Percentiles rank a stretch among this genome's conserved stretches.
These are phyloP conservation scores for Hibiscus trionum DNA, from an alignment of 345 rosid species.

Conservation along the genomic window DNA sequence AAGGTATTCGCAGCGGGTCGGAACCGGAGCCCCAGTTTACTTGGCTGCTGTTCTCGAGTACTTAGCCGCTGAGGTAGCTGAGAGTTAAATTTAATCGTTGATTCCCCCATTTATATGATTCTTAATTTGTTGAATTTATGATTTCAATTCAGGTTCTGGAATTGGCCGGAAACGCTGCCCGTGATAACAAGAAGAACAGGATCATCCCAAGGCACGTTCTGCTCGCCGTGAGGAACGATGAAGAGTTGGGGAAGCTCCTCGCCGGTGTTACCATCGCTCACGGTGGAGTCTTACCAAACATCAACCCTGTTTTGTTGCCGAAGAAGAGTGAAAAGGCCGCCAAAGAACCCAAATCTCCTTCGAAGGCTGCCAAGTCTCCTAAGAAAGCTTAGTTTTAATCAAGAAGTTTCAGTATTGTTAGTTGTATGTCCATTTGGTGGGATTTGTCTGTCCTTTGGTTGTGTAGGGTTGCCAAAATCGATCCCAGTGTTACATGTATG, in stretches of 20 bases:
- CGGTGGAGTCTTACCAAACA: conserved; percentile 66
- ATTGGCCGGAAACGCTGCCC: conserved; percentile 66
- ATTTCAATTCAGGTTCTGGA: conserved; percentile 40
- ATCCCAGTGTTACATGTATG: not conserved
- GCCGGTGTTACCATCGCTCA: conserved; percentile 64
- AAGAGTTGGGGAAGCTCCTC: conserved; percentile 56
- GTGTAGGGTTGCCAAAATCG: too few species aligned
- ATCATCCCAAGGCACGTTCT: conserved; percentile 59
- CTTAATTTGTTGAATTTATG: not conserved
- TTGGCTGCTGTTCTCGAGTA: conserved; percentile 81
- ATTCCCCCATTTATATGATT: not conserved
- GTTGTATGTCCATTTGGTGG: too few species aligned
- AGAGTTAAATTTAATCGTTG: not conserved
- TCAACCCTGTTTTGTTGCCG: conserved; percentile 60
- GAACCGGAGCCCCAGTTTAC: conserved; percentile 73
- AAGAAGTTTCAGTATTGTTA: not conserved
- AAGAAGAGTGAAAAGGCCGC: conserved; percentile 42
- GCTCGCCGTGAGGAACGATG: conserved; percentile 64
- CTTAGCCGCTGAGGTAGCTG: conserved; percentile 65
- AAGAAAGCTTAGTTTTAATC: conserved; percentile 36
- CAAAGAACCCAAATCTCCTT: conserved; percentile 51
- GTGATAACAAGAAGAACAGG: conserved; percentile 72
- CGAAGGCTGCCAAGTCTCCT: conserved; percentile 61
- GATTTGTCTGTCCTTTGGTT: too few species aligned
- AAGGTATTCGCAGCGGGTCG: conserved; percentile 60